phyloP scores from a whole-genome alignment of 495 filamentous ascomycete species.

The Aspergillus avenaceus region DNA sequence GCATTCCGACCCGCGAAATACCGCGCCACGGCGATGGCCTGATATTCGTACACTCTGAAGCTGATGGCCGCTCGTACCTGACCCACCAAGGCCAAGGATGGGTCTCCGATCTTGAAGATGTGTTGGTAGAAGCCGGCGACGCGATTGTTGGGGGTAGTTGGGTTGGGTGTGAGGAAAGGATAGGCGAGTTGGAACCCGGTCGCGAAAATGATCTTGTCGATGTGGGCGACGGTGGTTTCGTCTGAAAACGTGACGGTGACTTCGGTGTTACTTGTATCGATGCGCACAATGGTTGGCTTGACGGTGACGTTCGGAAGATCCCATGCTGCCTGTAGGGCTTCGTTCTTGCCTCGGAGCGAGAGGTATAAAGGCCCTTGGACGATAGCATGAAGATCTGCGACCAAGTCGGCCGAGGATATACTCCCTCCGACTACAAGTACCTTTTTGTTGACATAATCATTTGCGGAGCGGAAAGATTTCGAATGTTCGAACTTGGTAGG shows the following conservation, averaged over 20 bases:
- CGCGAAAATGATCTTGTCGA: slow-evolving; percentile 50
- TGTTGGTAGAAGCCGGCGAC: slow-evolving; percentile 28
- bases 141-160: slow-evolving; percentile 21
- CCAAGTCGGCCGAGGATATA: slow-evolving; percentile 26
- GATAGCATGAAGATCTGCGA: slow-evolving; percentile 24
- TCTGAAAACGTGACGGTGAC: slow-evolving; percentile 32
- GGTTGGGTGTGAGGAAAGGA: slow-evolving; percentile 29
- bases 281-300: slow-evolving; percentile 15
- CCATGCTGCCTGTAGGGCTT: slow-evolving; percentile 16
- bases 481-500: slow-evolving; percentile 23
- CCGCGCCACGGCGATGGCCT: slow-evolving; percentile 48
- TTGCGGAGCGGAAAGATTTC: slow-evolving; percentile 20
- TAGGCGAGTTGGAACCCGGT: slow-evolving; percentile 48
- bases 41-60: slow-evolving; percentile 51
- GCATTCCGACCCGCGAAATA: slow-evolving; percentile 39
- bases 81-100: slow-evolving; percentile 24
- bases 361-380: slow-evolving; percentile 18
- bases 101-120: slow-evolving; percentile 27
- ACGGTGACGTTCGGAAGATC: slow-evolving; percentile 18
- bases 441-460: slow-evolving; percentile 25
- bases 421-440: slow-evolving; percentile 28
- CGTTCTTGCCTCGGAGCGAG: slow-evolving; percentile 19
- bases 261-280: neutral
- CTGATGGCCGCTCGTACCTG: slow-evolving; percentile 46
- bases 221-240: slow-evolving; percentile 24